Evolutionary conservation across 2,329 filamentous ascomycete species (phyloP), one percentile per base, ranked within the genome.

Genomic region (Setomelanomma holmii): DNA sequence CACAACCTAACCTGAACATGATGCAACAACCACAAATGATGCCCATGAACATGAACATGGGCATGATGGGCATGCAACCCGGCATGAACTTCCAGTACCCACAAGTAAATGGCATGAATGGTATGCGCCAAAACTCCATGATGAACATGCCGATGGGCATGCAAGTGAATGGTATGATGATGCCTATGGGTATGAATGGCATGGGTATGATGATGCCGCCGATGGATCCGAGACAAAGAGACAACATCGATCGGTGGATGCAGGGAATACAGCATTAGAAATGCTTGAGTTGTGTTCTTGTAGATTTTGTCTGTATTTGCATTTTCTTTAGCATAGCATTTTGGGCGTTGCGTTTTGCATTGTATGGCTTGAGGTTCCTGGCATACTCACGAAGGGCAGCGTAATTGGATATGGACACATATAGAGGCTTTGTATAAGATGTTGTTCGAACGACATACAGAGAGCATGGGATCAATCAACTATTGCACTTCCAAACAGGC

Each of bases 171-270:
- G 51, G 55, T n/a, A 58, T 64, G 49, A 35, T 39, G 24, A 55
- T 55, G 61, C 48, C 51, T 14, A 61, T 64, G 60, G 27, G 27
- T 27, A 27, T 27, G 24, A 27, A 27, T 54, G 60, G 56, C 36
- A 42, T 40, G n/a, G 38, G 38, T 14, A 58, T 66, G 57, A 61
- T 58, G 60, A 61, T 67, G 30, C 59, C 51, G 40, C 61, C 62
- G 1, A 73, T 82, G 66, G 78, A 83, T 64, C 72, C 78, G 4
- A 75, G 75, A 46, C 82, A 84, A 64, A 75, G 82, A 47, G 83
- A 81, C 52, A 75, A 82, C 52, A 85, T 87, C 71, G 83, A 86
- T 74, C 81, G 79, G 27, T 87, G 84, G 84, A 79, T 84, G 64
- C 77, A 82, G 61, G 69, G 74, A 41, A 68, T 79, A 48, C 57